Conservation (phyloP, 164 flowering plant genomes). For the Tetrastigma voinierianum region DNA sequence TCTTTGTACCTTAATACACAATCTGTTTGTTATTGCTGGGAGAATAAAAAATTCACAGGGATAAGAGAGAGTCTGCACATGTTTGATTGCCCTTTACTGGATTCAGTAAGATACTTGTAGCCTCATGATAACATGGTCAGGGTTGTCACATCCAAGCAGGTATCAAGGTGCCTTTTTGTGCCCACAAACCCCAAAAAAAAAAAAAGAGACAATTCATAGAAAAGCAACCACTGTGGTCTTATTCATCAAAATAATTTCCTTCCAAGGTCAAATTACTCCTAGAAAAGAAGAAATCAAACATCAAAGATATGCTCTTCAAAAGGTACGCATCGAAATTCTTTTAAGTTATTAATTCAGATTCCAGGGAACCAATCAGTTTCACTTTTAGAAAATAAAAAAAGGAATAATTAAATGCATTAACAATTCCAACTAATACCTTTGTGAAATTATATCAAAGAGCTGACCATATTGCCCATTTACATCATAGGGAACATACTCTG, state of each 20-base stretch:
- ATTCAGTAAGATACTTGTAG: too few species aligned
- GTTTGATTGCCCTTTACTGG: not conserved
- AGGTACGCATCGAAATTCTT: too few species aligned
- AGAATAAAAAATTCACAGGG: not conserved
- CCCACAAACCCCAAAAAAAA: not conserved
- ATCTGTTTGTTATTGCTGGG: not conserved
- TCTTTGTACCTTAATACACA: slow-evolving; percentile 58
- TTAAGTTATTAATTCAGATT: too few species aligned
- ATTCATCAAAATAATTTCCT: not conserved
- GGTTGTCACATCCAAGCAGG: not conserved
- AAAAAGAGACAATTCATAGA: not conserved
- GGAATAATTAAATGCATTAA: too few species aligned
- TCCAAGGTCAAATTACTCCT: not conserved
- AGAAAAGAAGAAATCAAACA: not conserved
- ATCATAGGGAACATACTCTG: slow-evolving; percentile 77
- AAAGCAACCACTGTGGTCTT: not conserved
- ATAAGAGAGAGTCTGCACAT: not conserved
- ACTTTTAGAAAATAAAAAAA: not conserved
- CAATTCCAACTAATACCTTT: slow-evolving; percentile 42
- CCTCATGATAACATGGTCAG: too few species aligned
- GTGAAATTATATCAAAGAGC: slow-evolving; percentile 62
- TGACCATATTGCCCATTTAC: slow-evolving; percentile 65
- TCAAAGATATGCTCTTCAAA: not conserved
- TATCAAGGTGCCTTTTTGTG: not conserved
- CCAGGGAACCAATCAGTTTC: too few species aligned